Base-by-base conservation (phyloP, 2,329 filamentous ascomycete genomes). In the Pseudogymnoascus pannorum region DNA sequence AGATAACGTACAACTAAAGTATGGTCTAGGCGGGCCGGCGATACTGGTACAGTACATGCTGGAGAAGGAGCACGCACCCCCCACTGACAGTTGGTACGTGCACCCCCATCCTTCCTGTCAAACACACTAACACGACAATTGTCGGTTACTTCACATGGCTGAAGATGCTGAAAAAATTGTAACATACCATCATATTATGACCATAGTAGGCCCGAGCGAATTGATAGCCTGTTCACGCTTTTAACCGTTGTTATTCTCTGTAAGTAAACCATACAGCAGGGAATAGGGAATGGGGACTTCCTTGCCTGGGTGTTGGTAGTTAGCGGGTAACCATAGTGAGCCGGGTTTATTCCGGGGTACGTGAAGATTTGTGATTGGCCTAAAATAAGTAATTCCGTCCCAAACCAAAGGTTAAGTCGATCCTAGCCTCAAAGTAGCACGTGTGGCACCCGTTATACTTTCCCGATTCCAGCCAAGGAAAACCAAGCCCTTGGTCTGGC, bases 401-500 rank as follows among this genome's bases (percentile, higher is more conserved):
- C 44, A 29, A 48, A 11, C n/a, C 26, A 31, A 54, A 29, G 48
- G 18, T 54, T 12, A 31, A 54, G 48, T 18, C n/a, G 48, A 54
- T 31, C 48, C 1, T 54, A 31, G 26, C 26, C 24, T 9, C 9
- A 54, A 54, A 54, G 26, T 31, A 31, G 48, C 48, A 54, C 48
- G 48, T 54, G 48, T 26, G n/a, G 4, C 16, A 18, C n/a, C 24
- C 26, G 48, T 26, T 31, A 54, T n/a, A 18, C 48, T 18, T 54
- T 54, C 48, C 48, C 7, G 7, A 54, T 12, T 31, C 26, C 48
- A 54, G 48, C 48, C 48, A 54, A 54, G 48, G n/a, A 29, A 6
- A 5, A 31, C 48, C 48, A 54, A 54, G 48, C 48, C 48, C 48
- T 54, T 54, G 48, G 48, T 29, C n/a, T 54, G 48, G 26, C 48